A percentile compares a stretch with the other conserved stretches of the same genome.
These are phyloP conservation scores for Botryosphaeria agaves DNA, from an alignment of 2,329 filamentous ascomycete genomes.

Conservation along the genomic window DNA sequence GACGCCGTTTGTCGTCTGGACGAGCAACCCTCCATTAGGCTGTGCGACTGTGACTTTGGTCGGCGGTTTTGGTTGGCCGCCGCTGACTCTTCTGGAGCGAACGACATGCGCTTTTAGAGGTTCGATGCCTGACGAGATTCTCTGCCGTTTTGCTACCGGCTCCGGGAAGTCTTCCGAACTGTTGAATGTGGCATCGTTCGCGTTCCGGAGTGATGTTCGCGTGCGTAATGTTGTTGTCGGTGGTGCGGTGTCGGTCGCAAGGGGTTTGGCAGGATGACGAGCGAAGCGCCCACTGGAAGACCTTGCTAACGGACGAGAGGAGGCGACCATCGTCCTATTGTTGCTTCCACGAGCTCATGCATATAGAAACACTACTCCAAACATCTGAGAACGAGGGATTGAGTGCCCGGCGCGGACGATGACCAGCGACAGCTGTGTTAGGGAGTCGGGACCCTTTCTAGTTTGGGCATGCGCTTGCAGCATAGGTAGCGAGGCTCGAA, in stretches of 20 bases:
- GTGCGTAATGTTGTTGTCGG: background rate
- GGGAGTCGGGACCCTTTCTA: too few species aligned
- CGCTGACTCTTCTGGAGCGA: background rate
- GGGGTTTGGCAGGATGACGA: background rate
- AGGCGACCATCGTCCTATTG: background rate
- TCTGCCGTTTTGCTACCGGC: background rate
- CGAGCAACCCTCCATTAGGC: slow-evolving; percentile 23
- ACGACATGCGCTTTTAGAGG: background rate
- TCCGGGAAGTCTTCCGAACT: background rate
- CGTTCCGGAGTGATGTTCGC: background rate
- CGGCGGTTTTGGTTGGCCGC: slow-evolving; percentile 16
- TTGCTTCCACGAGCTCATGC: too few species aligned
- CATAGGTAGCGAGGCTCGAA: too few species aligned
- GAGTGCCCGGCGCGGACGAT: too few species aligned
- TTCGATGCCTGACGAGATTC: background rate
- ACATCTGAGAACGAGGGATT: too few species aligned
- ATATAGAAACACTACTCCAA: too few species aligned
- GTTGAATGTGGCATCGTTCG: background rate
- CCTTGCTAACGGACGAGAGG: background rate
- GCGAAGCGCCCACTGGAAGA: background rate
- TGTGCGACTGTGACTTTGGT: slow-evolving; percentile 24
- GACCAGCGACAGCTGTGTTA: too few species aligned
- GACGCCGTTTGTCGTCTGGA: slow-evolving; percentile 26
- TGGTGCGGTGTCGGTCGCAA: background rate
- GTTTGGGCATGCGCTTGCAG: too few species aligned